Evolutionary conservation across 1,284 basidiomycete species (phyloP).

Genomic region (Fomitiporia mediterranea): DNA sequence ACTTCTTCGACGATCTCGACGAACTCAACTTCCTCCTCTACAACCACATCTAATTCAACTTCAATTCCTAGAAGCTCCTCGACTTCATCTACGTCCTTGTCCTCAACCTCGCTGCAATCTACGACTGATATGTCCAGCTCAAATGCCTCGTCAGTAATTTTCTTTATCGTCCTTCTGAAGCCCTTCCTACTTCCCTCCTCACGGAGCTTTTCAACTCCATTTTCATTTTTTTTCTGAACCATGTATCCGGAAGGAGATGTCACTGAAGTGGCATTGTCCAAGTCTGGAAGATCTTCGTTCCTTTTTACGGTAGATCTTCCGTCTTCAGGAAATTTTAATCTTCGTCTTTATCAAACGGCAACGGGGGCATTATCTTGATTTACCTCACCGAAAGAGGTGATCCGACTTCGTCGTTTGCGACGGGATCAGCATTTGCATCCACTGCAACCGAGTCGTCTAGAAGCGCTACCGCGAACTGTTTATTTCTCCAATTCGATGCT

Average conservation of each 20-base stretch:
- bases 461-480: no score
- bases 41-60: neutral
- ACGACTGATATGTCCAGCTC: neutral
- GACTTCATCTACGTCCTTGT: neutral
- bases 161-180: neutral
- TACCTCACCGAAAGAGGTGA: neutral
- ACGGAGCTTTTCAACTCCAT: neutral
- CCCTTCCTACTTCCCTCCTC: neutral
- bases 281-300: neutral
- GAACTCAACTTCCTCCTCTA: neutral
- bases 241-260: no score
- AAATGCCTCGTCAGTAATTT: no score
- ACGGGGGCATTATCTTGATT: neutral
- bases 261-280: no score
- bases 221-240: no score
- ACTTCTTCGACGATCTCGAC: neutral
- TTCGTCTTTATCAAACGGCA: neutral
- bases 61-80: neutral
- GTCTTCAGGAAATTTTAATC: neutral
- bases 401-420: neutral
- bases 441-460: neutral
- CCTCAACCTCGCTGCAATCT: no score
- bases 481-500: neutral
- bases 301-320: neutral
- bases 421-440: neutral